Evolutionary conservation across 805 yeast species (phyloP).

Genomic region (Scheffersomyces stipitis): DNA sequence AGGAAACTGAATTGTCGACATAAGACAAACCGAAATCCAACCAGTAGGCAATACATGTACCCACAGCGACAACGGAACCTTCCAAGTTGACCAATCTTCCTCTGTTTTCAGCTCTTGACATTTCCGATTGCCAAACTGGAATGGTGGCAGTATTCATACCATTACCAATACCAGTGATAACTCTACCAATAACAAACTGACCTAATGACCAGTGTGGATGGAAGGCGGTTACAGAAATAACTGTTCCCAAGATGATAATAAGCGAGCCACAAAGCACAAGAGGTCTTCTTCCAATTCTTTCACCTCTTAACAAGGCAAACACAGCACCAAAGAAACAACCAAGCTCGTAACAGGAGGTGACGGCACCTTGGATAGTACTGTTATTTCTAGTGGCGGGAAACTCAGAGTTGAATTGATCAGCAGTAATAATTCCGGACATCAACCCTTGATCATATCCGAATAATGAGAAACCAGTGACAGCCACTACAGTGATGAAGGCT

Average conservation of each 20-base stretch:
- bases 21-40: slow-evolving; percentile 67
- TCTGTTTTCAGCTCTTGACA: slow-evolving; percentile 45
- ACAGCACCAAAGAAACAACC: slow-evolving; percentile 47
- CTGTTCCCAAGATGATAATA: slow-evolving; percentile 41
- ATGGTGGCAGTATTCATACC: slow-evolving; percentile 45
- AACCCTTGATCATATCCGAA: slow-evolving; percentile 41
- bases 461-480: slow-evolving; percentile 32
- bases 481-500: slow-evolving; percentile 22
- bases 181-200: slow-evolving; percentile 46
- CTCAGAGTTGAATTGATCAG: slow-evolving; percentile 35
- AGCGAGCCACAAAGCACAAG: slow-evolving; percentile 36
- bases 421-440: slow-evolving; percentile 45
- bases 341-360: slow-evolving; percentile 26
- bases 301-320: slow-evolving; percentile 41
- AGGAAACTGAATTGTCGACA: slow-evolving; percentile 44
- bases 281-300: slow-evolving; percentile 43
- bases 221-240: slow-evolving; percentile 37
- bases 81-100: slow-evolving; percentile 33
- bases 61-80: slow-evolving; percentile 59
- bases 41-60: slow-evolving; percentile 46
- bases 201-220: slow-evolving; percentile 41
- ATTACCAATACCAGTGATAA: slow-evolving; percentile 47
- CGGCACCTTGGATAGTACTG: slow-evolving; percentile 30
- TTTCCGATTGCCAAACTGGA: slow-evolving; percentile 49
- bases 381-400: slow-evolving; percentile 37